Evolutionary conservation across 148 eudicot species (phyloP).

Genomic region (Pouteria glomerata): DNA sequence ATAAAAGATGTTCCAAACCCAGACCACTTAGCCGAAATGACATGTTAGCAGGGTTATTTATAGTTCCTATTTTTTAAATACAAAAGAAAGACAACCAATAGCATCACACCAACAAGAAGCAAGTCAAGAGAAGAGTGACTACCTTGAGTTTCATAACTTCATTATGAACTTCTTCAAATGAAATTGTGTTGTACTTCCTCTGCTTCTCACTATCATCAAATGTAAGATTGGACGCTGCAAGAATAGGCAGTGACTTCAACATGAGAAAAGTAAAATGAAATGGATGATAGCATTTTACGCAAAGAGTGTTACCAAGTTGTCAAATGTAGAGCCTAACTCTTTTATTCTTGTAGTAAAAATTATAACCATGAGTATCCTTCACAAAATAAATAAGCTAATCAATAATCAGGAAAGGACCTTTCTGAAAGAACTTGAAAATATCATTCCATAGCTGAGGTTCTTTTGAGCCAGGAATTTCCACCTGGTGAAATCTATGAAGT

Average conservation of each 20-base stretch:
- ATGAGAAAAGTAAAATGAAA: slow-evolving; percentile 6
- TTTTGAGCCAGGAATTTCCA: slow-evolving; percentile 78
- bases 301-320: not conserved
- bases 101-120: not conserved
- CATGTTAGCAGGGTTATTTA: not conserved
- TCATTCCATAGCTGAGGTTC: slow-evolving; percentile 94
- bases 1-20: not conserved
- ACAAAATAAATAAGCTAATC: not conserved
- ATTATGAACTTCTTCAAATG: slow-evolving; percentile 57
- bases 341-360: not conserved
- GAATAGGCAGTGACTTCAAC: slow-evolving; percentile 10
- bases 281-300: not conserved
- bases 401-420: slow-evolving; percentile 43
- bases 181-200: slow-evolving; percentile 48
- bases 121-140: slow-evolving; percentile 12
- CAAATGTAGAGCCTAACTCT: not conserved
- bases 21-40: not conserved
- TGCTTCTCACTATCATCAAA: slow-evolving; percentile 72
- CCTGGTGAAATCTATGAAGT: slow-evolving; percentile 75
- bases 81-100: not conserved
- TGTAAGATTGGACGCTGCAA: slow-evolving; percentile 73
- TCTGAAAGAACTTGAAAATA: slow-evolving; percentile 56
- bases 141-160: slow-evolving; percentile 78
- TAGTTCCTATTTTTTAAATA: not conserved
- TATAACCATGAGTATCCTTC: not conserved